Evolutionary conservation across 495 filamentous ascomycete species (phyloP), one percentile per base, ranked within the genome.

Genomic region (Astrocystis sublimbata): DNA sequence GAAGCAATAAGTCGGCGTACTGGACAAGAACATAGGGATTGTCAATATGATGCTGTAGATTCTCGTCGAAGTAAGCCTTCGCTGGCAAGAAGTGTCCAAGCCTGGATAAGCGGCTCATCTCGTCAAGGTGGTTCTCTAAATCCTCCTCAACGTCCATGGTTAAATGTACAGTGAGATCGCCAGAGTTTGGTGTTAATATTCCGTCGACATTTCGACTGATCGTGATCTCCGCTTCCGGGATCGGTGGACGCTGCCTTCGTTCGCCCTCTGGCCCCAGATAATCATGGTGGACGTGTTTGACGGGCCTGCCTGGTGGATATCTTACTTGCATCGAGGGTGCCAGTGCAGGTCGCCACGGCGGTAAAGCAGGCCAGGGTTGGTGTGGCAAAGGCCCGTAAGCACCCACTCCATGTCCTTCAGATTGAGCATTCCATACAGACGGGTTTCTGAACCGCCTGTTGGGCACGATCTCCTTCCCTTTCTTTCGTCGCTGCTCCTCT

Each of bases 31-130:
- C 30, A 17, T 58, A 60, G 7, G 65, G 61, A 12, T 45, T 47
- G 4, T 63, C 36, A 1, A 63, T 5, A 24, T 67, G 52, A 0
- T 63, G 56, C 19, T 24, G 24, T 19, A 67, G 40, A n/a, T 67
- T 43, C 15, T 61, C 57, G 12, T 19, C 42, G 13, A 67, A 67
- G 17, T 57, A 61, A 15, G 24, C 17, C 26, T 19, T 41, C 5
- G 65, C 65, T 6, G 56, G 53, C n/a, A 12, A 12, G 40, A 67
- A 67, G 61, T 63, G 24, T 0, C 65, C 65, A 7, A 67, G 57
- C 7, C 65, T 59, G 23, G 60, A 61, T 7, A 67, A 47, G 38
- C 60, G 54, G 45, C 26, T 38, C 26, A 67, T 58, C 21, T 67
- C 65, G 21, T 67, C 65, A 17, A 67, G 61, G 9, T 0, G 33